phyloP scores from a whole-genome alignment of 2,329 filamentous ascomycete genomes.

The Colletotrichum acutatum region DNA sequence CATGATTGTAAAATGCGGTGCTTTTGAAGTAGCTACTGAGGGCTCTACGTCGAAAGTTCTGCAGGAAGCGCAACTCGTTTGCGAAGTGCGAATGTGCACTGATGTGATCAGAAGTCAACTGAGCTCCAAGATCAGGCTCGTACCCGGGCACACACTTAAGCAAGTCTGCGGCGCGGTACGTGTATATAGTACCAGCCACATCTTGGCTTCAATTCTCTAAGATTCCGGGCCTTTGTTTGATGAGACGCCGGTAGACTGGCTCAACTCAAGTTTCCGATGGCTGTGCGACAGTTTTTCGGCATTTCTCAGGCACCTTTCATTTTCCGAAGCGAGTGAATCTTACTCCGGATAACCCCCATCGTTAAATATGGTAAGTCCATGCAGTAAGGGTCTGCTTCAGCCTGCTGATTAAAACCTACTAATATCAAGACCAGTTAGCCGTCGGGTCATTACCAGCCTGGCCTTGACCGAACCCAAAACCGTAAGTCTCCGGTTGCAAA shows the following conservation, averaged over 20 bases:
- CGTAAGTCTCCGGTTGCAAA: slow-evolving; percentile 33
- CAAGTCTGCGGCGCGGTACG: background rate
- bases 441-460: slow-evolving; percentile 30
- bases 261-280: background rate
- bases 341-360: background rate
- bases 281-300: background rate
- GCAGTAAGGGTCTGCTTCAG: background rate
- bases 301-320: background rate
- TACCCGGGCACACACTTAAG: background rate
- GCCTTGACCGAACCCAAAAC: slow-evolving; percentile 31
- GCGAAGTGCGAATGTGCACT: background rate
- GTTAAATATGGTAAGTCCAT: background rate
- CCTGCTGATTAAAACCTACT: background rate
- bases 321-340: background rate
- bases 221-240: background rate
- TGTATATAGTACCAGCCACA: background rate
- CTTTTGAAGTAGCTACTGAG: no score
- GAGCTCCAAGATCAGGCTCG: background rate
- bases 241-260: background rate
- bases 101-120: background rate
- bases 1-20: background rate
- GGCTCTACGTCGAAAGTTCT: no score
- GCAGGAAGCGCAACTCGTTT: background rate
- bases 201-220: slow-evolving; percentile 3
- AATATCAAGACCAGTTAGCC: slow-evolving; percentile 19